phyloP scores from a whole-genome alignment of 106 monocot genomes.

The Triglochin maritima region DNA sequence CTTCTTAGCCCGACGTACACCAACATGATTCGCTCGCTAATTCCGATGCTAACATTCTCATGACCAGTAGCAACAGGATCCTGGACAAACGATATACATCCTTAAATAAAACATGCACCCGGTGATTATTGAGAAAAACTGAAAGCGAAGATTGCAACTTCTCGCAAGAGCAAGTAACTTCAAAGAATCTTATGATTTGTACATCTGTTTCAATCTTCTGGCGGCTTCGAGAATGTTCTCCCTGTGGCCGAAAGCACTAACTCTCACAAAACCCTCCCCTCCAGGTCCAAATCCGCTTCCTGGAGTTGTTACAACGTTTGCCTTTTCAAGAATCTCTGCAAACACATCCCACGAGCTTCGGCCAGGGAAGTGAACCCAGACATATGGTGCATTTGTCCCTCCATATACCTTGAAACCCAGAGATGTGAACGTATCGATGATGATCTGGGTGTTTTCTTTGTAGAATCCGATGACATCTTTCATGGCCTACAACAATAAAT shows the following conservation, averaged over 20 bases:
- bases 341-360: conserved; percentile 93
- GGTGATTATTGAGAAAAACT: too few species aligned
- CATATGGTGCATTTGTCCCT: conserved; percentile 91
- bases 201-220: conserved; percentile 71
- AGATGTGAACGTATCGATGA: conserved; percentile 68
- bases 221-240: conserved; percentile 77
- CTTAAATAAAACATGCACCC: too few species aligned
- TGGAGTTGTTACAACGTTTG: conserved; percentile 83
- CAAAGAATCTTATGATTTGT: conserved; percentile 34
- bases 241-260: conserved; percentile 87
- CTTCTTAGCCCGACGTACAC: too few species aligned
- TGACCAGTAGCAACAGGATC: too few species aligned
- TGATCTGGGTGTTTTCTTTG: conserved; percentile 74
- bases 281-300: conserved; percentile 95
- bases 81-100: too few species aligned
- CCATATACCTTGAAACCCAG: conserved; percentile 86
- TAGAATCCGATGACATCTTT: conserved; percentile 53
- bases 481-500: conserved; percentile 58
- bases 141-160: too few species aligned
- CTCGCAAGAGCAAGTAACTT: too few species aligned
- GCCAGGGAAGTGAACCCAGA: conserved; percentile 91
- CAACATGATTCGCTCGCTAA: too few species aligned
- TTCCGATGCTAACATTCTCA: too few species aligned
- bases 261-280: conserved; percentile 84
- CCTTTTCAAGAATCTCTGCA: conserved; percentile 90